A percentile compares a stretch with the other conserved stretches of the same genome.
Evolutionary conservation across 805 yeast genomes (phyloP).

Genomic region (Blastobotrys mokoenaii): DNA sequence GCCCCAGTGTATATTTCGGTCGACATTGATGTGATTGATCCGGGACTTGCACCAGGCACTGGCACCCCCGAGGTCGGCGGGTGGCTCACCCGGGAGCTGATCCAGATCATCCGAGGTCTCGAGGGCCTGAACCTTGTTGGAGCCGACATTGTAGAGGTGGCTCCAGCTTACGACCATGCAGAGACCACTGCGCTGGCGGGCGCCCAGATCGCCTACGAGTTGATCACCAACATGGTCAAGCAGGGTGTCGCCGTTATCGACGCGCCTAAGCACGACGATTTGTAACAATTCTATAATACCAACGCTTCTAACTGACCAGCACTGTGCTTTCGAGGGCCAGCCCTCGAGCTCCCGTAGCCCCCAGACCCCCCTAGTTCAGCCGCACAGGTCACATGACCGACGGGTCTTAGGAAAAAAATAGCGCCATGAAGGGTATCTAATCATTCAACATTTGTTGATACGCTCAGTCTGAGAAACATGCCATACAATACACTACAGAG

Average conservation of each 20-base stretch:
- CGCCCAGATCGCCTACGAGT: constrained; percentile 57
- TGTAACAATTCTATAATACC: too few relatives aligned
- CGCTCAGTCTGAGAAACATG: too few relatives aligned
- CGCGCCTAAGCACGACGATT: neutral
- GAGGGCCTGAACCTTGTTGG: constrained; percentile 58
- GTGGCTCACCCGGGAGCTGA: constrained; percentile 56
- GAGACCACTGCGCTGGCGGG: constrained; percentile 59
- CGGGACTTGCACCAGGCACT: constrained; percentile 67
- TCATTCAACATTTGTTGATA: too few relatives aligned
- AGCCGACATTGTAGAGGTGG: constrained; percentile 68
- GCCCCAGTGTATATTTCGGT: constrained; percentile 68
- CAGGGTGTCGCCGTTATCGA: neutral
- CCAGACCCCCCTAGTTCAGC: too few relatives aligned
- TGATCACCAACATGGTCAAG: constrained; percentile 62
- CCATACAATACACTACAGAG: too few relatives aligned
- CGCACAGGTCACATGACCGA: too few relatives aligned
- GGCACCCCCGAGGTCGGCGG: constrained; percentile 79
- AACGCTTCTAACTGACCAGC: too few relatives aligned
- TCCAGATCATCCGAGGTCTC: constrained; percentile 49
- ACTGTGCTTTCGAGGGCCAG: too few relatives aligned
- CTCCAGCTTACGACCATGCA: constrained; percentile 56
- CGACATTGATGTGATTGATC: constrained; percentile 69
- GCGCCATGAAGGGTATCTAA: too few relatives aligned
- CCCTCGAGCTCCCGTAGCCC: too few relatives aligned
- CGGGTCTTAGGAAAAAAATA: too few relatives aligned